Evolutionary conservation across 257 asterid species (phyloP), one percentile per base, ranked within the genome.

Genomic region (Capsicum rhomboideum): DNA sequence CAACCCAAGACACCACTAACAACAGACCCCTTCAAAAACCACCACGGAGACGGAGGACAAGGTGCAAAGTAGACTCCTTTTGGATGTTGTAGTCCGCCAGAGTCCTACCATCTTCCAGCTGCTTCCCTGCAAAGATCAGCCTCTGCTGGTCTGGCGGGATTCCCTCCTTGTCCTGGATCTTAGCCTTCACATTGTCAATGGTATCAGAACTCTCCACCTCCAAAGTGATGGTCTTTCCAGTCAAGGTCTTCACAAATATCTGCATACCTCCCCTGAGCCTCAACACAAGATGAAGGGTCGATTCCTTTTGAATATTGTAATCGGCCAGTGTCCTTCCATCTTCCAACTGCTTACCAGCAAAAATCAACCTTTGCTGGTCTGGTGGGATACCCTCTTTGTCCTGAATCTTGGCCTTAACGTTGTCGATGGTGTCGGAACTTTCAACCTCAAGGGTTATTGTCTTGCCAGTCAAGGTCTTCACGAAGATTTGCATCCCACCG

Each of bases 121-220:
- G 89, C 23, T 87, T 88, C 0, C 91, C 91, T 1, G 91, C 91
- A 21, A 88, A 88, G 21, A 88, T 88, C 59, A 88, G 9, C 4
- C 89, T 75, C 8, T 87, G 89, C 85, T 87, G 89, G 44, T 87
- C 89, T 17, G 89, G 89, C 1, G 89, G 89, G 4, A 87, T 87
- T 0, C 89, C 89, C 20, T 87, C 89, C 74, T 87, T 87, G 50
- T 91, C 94, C 80, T 91, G 94, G 85, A 91, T 91, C 85, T 91
- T 91, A 11, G 94, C 90, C 78, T 91, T 91, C 0, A 91, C 94
- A 0, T 91, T 91, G 74, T 91, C 94, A 4, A 91, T 89, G 16
- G 92, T 91, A 89, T 91, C 94, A 1, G 94, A 91, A 74, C 91
- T 88, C 50, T 91, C 94, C 0, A 91, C 94, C 40, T 90, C 92